Evolutionary conservation across 495 filamentous ascomycete genomes (phyloP).

Genomic region (Penicillium psychrofluorescens): DNA sequence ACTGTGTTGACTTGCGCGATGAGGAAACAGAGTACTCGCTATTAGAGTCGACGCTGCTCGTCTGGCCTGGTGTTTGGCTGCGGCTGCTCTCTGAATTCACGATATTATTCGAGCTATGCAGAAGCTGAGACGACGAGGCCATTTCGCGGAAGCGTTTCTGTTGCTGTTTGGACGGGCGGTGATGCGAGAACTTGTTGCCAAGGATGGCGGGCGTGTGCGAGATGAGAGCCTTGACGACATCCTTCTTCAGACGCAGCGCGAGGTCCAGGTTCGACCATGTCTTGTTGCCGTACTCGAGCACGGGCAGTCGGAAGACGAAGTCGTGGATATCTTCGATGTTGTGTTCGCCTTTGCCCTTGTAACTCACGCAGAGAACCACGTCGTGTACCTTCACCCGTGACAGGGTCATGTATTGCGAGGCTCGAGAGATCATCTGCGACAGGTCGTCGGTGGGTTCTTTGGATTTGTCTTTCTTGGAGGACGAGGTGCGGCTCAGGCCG

Average conservation of each 20-base stretch:
- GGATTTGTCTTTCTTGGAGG: slow-evolving; percentile 38
- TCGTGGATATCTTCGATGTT: slow-evolving; percentile 96
- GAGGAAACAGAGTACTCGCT: slow-evolving; percentile 31
- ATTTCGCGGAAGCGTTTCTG: slow-evolving; percentile 75
- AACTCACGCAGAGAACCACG: slow-evolving; percentile 90
- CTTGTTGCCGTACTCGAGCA: slow-evolving; percentile 94
- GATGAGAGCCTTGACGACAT: slow-evolving; percentile 88
- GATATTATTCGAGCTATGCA: slow-evolving; percentile 45
- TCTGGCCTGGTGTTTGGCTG: slow-evolving; percentile 21
- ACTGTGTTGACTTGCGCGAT: slow-evolving; percentile 31
- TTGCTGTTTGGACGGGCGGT: slow-evolving; percentile 70
- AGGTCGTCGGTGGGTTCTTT: slow-evolving; percentile 73
- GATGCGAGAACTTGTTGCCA: slow-evolving; percentile 90
- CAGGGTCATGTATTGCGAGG: slow-evolving; percentile 95
- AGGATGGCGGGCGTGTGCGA: slow-evolving; percentile 94
- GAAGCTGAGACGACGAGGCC: slow-evolving; percentile 45
- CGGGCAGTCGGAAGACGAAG: slow-evolving; percentile 92
- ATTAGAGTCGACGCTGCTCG: slow-evolving; percentile 30
- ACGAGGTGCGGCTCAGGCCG: slow-evolving; percentile 22
- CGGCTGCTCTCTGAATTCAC: slow-evolving; percentile 19
- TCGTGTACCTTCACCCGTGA: slow-evolving; percentile 91
- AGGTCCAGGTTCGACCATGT: slow-evolving; percentile 98
- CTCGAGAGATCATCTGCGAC: slow-evolving; percentile 95
- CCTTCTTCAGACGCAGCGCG: slow-evolving; percentile 83
- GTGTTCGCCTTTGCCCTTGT: slow-evolving; percentile 91